Evolutionary conservation across 805 yeast genomes (phyloP), one percentile per base, ranked within the genome.

Genomic region (Candida ovalis): DNA sequence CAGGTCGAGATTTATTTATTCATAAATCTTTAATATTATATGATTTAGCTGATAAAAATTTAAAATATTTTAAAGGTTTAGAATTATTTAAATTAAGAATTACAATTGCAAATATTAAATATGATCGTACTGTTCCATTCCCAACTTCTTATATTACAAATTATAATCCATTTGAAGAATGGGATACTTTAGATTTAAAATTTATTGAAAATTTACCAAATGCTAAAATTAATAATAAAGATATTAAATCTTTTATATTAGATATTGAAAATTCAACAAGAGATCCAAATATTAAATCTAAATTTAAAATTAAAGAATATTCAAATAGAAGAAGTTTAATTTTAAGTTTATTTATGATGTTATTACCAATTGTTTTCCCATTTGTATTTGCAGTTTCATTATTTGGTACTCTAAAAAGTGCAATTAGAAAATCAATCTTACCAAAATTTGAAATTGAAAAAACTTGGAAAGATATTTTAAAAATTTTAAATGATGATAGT

Each of bases 111-210:
- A 91, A 92, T 66, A 76, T 84, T 22, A 75, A 82, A 47, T 83
- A 87, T 60, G 98, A 91, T 66, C 74, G 97, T 50, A 80, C 96
- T 0, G 98, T 91, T 7, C 84, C 92, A 15, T 92, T 89, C 64
- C 87, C 81, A 68, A 88, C 97, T 0, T 75, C 96, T 0, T 90
- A 74, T 64, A 84, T 92, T 49, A 75, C 92, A 3, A 75, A 82
- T 27, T 77, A 75, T 50, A 81, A 87, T 47, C 96, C 96, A 1
- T 90, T 89, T 62, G 68, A 71, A n/a, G 68, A 68, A 42, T 76
- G 78, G 75, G 75, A 75, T 42, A 60, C 61, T 18, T 62, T 77
- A 44, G 74, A 72, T 38, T 69, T 81, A 47, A 70, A 71, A 30
- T 82, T 72, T 57, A 68, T 82, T 32, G 68, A 72, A 5, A 73